Evolutionary conservation across 306 rosid genomes (phyloP).

Genomic region (Citrullus mucosospermus): DNA sequence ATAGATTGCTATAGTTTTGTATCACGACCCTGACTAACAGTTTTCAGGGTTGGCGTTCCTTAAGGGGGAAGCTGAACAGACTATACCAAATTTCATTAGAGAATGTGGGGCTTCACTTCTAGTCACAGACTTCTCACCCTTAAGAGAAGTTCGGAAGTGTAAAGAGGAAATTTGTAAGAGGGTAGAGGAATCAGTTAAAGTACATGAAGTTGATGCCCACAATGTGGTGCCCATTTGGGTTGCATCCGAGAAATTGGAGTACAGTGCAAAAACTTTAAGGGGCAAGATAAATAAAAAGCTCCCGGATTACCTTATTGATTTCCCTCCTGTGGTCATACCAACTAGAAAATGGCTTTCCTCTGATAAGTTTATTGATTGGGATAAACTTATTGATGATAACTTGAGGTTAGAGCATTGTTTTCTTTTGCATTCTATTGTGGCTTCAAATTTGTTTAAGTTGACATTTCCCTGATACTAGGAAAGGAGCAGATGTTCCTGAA

Average conservation of each 20-base stretch:
- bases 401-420: conserved; percentile 40
- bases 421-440: not conserved
- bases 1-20: not conserved
- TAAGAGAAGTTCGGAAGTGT: conserved; percentile 52
- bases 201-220: conserved; percentile 92
- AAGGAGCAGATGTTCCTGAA: conserved; percentile 87
- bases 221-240: conserved; percentile 81
- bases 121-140: conserved; percentile 79
- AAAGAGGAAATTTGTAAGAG: conserved; percentile 64
- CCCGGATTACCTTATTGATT: conserved; percentile 63
- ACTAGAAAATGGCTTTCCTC: conserved; percentile 37
- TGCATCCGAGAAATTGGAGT: conserved; percentile 82
- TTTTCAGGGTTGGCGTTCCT: not conserved
- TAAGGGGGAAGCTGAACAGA: conserved; percentile 83
- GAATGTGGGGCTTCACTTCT: conserved; percentile 79
- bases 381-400: conserved; percentile 41
- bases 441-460: not conserved
- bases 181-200: conserved; percentile 38
- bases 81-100: conserved; percentile 48
- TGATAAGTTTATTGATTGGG: conserved; percentile 40
- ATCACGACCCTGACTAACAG: not conserved
- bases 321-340: conserved; percentile 44
- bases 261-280: conserved; percentile 76
- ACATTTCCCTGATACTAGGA: conserved; percentile 22
- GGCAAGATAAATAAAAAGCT: conserved; percentile 68